Base-by-base conservation (phyloP, 108 stramenopile genomes). In the Epithemia pelagica region DNA sequence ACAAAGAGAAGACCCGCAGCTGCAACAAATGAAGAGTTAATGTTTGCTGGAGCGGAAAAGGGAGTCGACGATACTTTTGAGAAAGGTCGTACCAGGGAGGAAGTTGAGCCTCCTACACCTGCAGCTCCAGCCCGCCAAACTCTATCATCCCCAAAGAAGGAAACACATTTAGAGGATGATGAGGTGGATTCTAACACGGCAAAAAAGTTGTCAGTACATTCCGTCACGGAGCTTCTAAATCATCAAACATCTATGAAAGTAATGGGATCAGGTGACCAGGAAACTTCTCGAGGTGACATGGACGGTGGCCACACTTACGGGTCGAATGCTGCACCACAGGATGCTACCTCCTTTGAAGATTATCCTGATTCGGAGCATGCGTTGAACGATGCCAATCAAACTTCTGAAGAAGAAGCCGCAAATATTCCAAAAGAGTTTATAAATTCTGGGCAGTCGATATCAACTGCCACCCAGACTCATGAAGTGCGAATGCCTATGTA, bases 401-500 rank as follows among this genome's bases (percentile, higher is more conserved):
- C 21, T 7, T 31, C 28, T 26, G 61, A 61, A 28, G 57, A 59
- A 31, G 58, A 28, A 8, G 30, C 30, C 2, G 31, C 30, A 15
- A 46, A 68, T 25, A 31, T 68, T 10, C 31, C 67, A 2, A 58
- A 68, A 32, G 61, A 70, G 27, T 62, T 62, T 31, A n/a, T 54
- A 10, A 58, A 65, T 24, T 84, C 83, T 1, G 79, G 58, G 0
- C 86, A 84, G 52, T 88, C 87, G 0, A 66, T 87, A 0, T 83
- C 85, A 19, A 93, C 92, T 0, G 89, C 89, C 19, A 93, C 92
- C 22, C 92, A 90, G 72, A 90, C 92, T 0, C 89, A 93, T 63
- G 88, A 90, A 71, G 87, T 90, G 1, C 77, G 84, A 2, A 91
- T 89, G 92, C 92, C 92, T 24, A 89, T 94, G 92, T 85, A 84